Percentiles rank a stretch among this genome's conserved stretches.
These are phyloP conservation scores for Berberis thunbergii DNA, from an alignment of 164 flowering plant species.

Conservation along the genomic window DNA sequence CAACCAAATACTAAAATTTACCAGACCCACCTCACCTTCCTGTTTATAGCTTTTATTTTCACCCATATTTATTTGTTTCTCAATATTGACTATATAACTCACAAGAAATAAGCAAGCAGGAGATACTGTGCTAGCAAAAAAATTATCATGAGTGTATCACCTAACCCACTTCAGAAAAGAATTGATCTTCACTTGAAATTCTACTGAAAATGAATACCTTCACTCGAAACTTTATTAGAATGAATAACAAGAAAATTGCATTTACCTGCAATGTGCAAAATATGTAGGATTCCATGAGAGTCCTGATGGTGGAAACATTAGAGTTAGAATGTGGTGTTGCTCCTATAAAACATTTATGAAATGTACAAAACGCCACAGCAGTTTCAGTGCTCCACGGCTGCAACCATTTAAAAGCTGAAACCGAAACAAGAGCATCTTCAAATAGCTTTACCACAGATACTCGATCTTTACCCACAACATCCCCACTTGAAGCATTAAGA, in stretches of 20 bases:
- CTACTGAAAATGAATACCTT: too few species aligned
- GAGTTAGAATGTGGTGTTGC: constrained; percentile 39
- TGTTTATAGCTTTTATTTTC: too few species aligned
- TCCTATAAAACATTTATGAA: constrained; percentile 75
- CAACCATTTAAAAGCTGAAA: constrained; percentile 80
- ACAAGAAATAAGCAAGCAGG: too few species aligned
- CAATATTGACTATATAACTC: too few species aligned
- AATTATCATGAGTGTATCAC: too few species aligned
- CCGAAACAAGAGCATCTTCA: constrained; percentile 66
- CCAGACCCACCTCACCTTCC: too few species aligned
- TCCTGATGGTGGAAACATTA: constrained; percentile 33
- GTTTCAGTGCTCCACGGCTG: constrained; percentile 92
- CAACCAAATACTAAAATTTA: too few species aligned
- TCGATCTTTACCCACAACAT: constrained; percentile 13
- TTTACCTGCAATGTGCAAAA: constrained; percentile 59
- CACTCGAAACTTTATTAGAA: neutral
- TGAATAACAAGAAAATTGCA: neutral
- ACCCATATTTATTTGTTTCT: too few species aligned
- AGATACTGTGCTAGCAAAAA: too few species aligned
- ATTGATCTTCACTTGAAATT: too few species aligned
- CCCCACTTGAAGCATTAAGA: constrained; percentile 17
- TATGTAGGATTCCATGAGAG: constrained; percentile 35
- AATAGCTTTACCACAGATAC: constrained; percentile 48
- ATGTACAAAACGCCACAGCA: constrained; percentile 65
- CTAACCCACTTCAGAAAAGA: too few species aligned